Percentiles rank a stretch among this genome's conserved stretches.
Conservation (phyloP, 768 basidiomycete genomes). For the Termitomyces sp. region DNA sequence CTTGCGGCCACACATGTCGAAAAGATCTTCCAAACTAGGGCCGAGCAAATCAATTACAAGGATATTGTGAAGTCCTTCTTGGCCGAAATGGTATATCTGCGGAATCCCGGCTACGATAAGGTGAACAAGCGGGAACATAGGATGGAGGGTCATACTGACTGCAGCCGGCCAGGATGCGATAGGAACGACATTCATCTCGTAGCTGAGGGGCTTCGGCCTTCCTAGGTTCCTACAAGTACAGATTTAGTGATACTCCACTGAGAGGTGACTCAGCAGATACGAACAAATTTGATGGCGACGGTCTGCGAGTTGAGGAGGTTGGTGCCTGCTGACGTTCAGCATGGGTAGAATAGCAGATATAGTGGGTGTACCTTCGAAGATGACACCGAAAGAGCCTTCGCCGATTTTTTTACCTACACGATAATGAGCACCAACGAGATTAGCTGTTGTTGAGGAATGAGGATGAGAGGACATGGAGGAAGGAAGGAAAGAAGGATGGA, state of each 20-base stretch:
- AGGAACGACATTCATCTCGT: slow-evolving; percentile 97
- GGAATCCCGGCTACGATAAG: slow-evolving; percentile 79
- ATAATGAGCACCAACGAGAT: slow-evolving; percentile 94
- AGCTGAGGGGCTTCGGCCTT: slow-evolving; percentile 97
- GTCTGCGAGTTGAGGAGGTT: slow-evolving; percentile 98
- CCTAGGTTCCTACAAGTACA: slow-evolving; percentile 69
- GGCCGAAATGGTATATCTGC: slow-evolving; percentile 99
- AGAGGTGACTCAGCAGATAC: slow-evolving; percentile 28
- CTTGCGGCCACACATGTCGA: slow-evolving; percentile 98
- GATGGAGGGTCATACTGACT: slow-evolving; percentile 46
- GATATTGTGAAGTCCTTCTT: slow-evolving; percentile 97
- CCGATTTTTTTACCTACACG: slow-evolving; percentile 99
- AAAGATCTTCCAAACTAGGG: slow-evolving; percentile 94
- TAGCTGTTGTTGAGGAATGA: slow-evolving; percentile 56
- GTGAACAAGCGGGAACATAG: slow-evolving; percentile 13
- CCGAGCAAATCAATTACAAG: slow-evolving; percentile 97
- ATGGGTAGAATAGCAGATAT: slow-evolving; percentile 2
- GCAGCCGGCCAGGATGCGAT: slow-evolving; percentile 85
- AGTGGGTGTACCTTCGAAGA: slow-evolving; percentile 65
- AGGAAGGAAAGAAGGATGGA: slow-evolving; percentile 15
- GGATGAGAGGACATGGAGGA: slow-evolving; percentile 51
- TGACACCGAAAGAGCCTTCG: slow-evolving; percentile 97
- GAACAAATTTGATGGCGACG: slow-evolving; percentile 99
- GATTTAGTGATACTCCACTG: slow-evolving; percentile 9
- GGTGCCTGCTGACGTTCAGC: slow-evolving; percentile 53